Percentiles rank a stretch among this genome's conserved stretches.
Evolutionary conservation across 768 basidiomycete species (phyloP).

Genomic region (Floccularia luteovirens): DNA sequence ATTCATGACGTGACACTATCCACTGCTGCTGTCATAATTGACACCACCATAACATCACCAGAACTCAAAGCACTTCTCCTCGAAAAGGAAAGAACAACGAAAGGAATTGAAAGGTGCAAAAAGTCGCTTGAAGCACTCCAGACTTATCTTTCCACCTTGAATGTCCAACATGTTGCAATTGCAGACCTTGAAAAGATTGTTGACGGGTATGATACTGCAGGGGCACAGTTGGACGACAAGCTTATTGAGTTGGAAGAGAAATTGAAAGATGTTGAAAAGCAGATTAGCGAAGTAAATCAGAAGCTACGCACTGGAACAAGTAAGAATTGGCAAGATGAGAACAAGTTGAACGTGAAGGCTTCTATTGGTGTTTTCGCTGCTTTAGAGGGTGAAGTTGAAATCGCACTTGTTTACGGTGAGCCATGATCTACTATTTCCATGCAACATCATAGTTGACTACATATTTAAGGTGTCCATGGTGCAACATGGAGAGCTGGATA

Average conservation of each 20-base stretch:
- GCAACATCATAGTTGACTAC: too few species aligned
- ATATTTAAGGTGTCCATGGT: too few species aligned
- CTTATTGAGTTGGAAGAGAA: conserved; percentile 19
- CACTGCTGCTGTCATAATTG: too few species aligned
- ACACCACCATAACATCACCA: conserved; percentile 9
- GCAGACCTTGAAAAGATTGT: too few species aligned
- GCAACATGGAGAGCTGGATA: too few species aligned
- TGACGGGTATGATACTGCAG: conserved; percentile 23
- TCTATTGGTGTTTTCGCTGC: conserved; percentile 33
- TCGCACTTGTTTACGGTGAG: conserved; percentile 31
- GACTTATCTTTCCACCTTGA: conserved; percentile 21
- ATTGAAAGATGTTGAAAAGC: too few species aligned
- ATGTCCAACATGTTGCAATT: conserved; percentile 21
- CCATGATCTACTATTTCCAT: too few species aligned
- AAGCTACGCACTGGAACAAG: too few species aligned
- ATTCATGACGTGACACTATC: too few species aligned
- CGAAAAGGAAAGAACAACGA: conserved; percentile 15
- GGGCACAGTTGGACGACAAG: conserved; percentile 23
- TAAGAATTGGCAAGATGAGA: too few species aligned
- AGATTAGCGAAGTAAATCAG: too few species aligned
- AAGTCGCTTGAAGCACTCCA: too few species aligned
- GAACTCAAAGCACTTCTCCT: conserved; percentile 13
- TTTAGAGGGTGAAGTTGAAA: conserved; percentile 25
- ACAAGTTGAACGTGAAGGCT: conserved; percentile 20
- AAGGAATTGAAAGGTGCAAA: conserved; percentile 24